Evolutionary conservation across 1,139 yeast genomes (phyloP).

Genomic region (Geotrichum klebahnii): DNA sequence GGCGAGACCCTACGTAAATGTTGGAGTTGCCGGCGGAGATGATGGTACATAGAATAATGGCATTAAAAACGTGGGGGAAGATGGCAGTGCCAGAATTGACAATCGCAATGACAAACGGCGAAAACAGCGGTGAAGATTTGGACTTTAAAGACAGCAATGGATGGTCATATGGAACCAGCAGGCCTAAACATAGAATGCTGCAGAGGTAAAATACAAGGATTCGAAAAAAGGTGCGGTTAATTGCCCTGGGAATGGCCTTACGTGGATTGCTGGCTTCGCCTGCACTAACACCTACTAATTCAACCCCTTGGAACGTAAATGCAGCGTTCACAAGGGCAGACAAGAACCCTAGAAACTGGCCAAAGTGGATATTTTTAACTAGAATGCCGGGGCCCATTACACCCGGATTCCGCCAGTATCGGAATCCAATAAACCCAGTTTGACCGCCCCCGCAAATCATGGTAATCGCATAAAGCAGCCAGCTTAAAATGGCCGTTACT

Average conservation of each 20-base stretch:
- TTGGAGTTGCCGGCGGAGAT: constrained; percentile 53
- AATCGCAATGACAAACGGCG: constrained; percentile 57
- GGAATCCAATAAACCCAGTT: constrained; percentile 67
- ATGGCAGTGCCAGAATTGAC: constrained; percentile 18
- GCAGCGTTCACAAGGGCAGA: constrained; percentile 64
- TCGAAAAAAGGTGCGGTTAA: constrained; percentile 71
- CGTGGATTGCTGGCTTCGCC: constrained; percentile 77
- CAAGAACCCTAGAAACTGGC: constrained; percentile 49
- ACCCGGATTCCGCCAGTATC: constrained; percentile 70
- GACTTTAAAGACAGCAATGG: constrained; percentile 31
- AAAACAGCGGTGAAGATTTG: constrained; percentile 27
- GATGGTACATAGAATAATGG: constrained; percentile 49
- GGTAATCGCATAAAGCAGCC: constrained; percentile 60
- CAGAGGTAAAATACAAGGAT: constrained; percentile 63
- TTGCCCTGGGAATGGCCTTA: constrained; percentile 69
- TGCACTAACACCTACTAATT: constrained; percentile 66
- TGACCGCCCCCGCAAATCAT: constrained; percentile 70
- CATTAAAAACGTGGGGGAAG: constrained; percentile 40
- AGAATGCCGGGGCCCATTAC: constrained; percentile 53
- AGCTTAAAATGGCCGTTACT: constrained; percentile 52
- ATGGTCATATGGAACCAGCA: constrained; percentile 70
- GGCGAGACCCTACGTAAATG: constrained; percentile 50
- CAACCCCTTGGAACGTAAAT: constrained; percentile 71
- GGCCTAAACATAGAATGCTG: constrained; percentile 66
- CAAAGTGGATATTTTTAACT: constrained; percentile 52